Base-by-base conservation (phyloP, 2,329 filamentous ascomycete species). In the Fusarium hainanense region DNA sequence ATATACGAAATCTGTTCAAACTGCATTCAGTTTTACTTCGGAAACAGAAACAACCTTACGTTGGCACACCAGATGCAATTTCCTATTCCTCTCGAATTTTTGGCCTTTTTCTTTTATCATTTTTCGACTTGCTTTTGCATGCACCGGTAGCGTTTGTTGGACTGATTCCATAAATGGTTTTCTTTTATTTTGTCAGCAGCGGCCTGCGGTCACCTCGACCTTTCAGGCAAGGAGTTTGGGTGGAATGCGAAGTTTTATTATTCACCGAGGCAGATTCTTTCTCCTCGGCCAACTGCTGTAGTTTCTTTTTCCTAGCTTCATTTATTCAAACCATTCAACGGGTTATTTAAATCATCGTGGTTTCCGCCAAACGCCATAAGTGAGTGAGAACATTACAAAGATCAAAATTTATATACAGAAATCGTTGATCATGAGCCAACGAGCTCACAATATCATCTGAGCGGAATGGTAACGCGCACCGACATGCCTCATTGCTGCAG, bases 21-120 rank as follows among this genome's bases (percentile, higher is more conserved):
- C 40, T 37, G 25, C 11, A 34, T 47, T 30, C 41, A 48, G 66
- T 41, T 59, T 52, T 43, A 48, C 52, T 46, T 40, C 47, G 34
- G 28, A 52, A 30, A 20, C 34, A 51, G 28, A 59, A 30, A 23
- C 40, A 37, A 55, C 37, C 28, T 34, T 44, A 62, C 58, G 16
- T 49, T 68, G 63, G 68, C 68, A 71, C 70, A 73, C 57, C 68
- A 43, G 66, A 57, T 74, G 60, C 72, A 63, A 46, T 63, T 70
- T 60, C 50, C 50, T 68, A 43, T 42, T 37, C 41, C 55, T 61
- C 16, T 28, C 30, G 8, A 54, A n/a, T 50, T 51, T 49, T 41
- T 20, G 16, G 50, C 42, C 23, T n/a, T 34, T 37, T 63, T 59
- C 21, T 30, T 65, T 51, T 51, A 23, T 66, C 49, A 52, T 58